Evolutionary conservation across 495 filamentous ascomycete genomes (phyloP).

Genomic region (Aspergillus wentii): DNA sequence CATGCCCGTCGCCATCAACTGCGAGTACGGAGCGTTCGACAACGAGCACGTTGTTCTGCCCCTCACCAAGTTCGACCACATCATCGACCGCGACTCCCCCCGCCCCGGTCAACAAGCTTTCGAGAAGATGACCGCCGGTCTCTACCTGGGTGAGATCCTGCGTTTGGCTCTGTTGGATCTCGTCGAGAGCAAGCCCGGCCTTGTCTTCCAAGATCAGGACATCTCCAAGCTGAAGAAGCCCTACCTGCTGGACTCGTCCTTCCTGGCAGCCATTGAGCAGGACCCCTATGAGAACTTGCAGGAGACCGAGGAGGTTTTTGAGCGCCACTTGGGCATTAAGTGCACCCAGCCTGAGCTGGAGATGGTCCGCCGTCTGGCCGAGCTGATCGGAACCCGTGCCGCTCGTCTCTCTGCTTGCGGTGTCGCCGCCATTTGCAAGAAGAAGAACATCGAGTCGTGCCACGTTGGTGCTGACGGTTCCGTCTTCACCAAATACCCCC

Average conservation of each 20-base stretch:
- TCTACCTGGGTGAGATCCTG: conserved; percentile 95
- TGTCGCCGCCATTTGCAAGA: conserved; percentile 90
- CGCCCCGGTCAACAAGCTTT: conserved; percentile 94
- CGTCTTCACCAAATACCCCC: conserved; percentile 97
- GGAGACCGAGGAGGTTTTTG: conserved; percentile 78
- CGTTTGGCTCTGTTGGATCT: conserved; percentile 84
- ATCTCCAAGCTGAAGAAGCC: conserved; percentile 71
- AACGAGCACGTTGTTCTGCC: conserved; percentile 93
- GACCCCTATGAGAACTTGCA: conserved; percentile 92
- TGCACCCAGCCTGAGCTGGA: conserved; percentile 73
- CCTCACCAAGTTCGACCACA: conserved; percentile 74
- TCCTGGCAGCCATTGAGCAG: conserved; percentile 93
- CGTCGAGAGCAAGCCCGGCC: conserved; percentile 66
- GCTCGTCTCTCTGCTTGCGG: conserved; percentile 91
- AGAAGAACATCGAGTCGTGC: conserved; percentile 82
- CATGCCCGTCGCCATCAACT: conserved; percentile 95
- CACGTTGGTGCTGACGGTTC: conserved; percentile 95
- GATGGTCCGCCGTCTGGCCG: conserved; percentile 78
- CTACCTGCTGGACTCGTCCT: conserved; percentile 85
- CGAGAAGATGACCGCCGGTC: conserved; percentile 96
- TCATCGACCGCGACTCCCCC: conserved; percentile 89
- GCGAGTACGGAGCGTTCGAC: conserved; percentile 98
- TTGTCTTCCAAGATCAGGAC: conserved; percentile 82
- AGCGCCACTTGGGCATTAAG: conserved; percentile 62
- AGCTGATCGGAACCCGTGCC: conserved; percentile 90